Conservation (phyloP, 345 rosid genomes). For the Capsella bursapastoris region DNA sequence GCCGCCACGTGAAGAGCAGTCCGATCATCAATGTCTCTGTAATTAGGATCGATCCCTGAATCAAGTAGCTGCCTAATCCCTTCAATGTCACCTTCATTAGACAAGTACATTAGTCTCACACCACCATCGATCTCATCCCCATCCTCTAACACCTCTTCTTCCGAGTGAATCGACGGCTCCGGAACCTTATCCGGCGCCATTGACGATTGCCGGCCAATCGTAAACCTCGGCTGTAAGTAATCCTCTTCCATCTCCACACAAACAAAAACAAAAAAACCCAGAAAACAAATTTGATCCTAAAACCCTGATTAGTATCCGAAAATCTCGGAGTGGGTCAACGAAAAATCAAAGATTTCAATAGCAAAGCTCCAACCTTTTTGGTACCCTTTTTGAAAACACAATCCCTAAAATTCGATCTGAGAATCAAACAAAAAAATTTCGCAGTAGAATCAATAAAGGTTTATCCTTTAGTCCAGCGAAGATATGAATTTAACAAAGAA, state of each 20-base stretch:
- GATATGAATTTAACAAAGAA: background rate
- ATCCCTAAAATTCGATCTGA: background rate
- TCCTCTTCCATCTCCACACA: slow-evolving; percentile 56
- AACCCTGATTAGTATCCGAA: slow-evolving; percentile 19
- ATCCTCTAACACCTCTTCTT: slow-evolving; percentile 50
- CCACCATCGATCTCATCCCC: slow-evolving; percentile 56
- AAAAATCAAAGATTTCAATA: background rate
- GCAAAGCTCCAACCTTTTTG: slow-evolving; percentile 1
- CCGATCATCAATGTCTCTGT: slow-evolving; percentile 79
- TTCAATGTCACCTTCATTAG: slow-evolving; percentile 74
- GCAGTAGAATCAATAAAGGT: background rate
- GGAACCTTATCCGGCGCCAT: slow-evolving; percentile 53
- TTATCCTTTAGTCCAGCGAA: background rate
- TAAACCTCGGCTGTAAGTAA: slow-evolving; percentile 54
- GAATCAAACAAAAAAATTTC: too few relatives aligned
- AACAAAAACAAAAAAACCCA: background rate
- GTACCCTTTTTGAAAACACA: slow-evolving; percentile 4
- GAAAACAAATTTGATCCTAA: slow-evolving; percentile 1
- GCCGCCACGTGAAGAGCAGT: slow-evolving; percentile 92
- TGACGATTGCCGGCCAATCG: slow-evolving; percentile 72
- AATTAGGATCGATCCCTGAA: slow-evolving; percentile 73
- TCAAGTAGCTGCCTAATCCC: slow-evolving; percentile 71
- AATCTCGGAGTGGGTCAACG: slow-evolving; percentile 27
- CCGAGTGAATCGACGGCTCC: slow-evolving; percentile 52
- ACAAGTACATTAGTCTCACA: slow-evolving; percentile 72